Evolutionary conservation across 768 basidiomycete genomes (phyloP), one percentile per base, ranked within the genome.

Genomic region (Russula sp.): DNA sequence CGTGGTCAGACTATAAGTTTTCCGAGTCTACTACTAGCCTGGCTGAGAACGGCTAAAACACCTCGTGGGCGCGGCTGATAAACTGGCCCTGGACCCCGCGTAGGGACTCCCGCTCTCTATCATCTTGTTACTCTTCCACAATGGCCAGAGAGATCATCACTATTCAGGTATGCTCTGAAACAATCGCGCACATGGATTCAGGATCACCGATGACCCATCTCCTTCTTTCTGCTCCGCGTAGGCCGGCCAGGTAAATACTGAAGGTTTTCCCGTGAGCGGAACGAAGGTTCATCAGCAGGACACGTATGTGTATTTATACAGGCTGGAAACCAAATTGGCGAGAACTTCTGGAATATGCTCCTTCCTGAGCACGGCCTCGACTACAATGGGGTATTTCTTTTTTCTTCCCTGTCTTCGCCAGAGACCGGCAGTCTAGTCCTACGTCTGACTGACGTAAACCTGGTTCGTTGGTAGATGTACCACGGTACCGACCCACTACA

Each of bases 281-380:
- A 51, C 35, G 47, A 22, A 57, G 18, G 47, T 27, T 34, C 35
- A 56, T 20, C 54, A 31, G 62, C 67, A 51, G 10, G 42, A 37
- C 32, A 42, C 11, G 37, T 37, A 22, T 57, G 64, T 60, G 64
- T 62, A 64, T 56, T 48, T 27, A 37, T 39, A 57, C 65, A 86
- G 84, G 87, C 87, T 34, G 85, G 87, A 66, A 88, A 87, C 70
- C 86, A 87, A 75, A 83, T 91, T 49, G 92, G 93, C 57, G 89
- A 91, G 70, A 81, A 82, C 50, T 98, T 96, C 74, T 97, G 94
- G 94, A 79, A 87, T 63, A 86, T 88, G 82, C 83, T 96, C 61
- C 80, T 97, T 27, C 82, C 84, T 16, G 91, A 94, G 75, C 93
- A 94, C 73, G 93, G 92, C 0, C 78, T 94, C 55, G 85, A 88